Evolutionary conservation across 768 basidiomycete species (phyloP).

Genomic region (Boletus barrowsii): DNA sequence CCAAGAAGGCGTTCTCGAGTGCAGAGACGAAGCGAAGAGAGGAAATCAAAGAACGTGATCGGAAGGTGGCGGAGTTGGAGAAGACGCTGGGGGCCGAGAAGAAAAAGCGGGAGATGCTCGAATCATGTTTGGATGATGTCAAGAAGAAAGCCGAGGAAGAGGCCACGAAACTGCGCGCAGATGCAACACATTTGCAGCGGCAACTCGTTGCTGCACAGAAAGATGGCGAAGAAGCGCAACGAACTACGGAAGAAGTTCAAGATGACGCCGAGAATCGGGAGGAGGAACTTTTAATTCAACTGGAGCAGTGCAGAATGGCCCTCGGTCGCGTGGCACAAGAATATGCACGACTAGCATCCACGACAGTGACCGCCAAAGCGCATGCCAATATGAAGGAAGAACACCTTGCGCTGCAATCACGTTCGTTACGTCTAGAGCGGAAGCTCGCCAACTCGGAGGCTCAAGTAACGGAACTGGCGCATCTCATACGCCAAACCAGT

Average conservation of each 20-base stretch:
- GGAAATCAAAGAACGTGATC: constrained; percentile 55
- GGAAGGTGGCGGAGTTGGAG: constrained; percentile 54
- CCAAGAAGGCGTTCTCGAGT: constrained; percentile 47
- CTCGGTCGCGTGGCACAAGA: constrained; percentile 50
- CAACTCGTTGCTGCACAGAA: constrained; percentile 37
- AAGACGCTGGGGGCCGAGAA: constrained; percentile 47
- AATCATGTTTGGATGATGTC: constrained; percentile 43
- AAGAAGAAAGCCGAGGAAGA: constrained; percentile 43
- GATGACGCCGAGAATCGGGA: constrained; percentile 38
- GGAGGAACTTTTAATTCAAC: constrained; percentile 44
- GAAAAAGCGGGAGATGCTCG: constrained; percentile 47
- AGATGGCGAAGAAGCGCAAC: constrained; percentile 35
- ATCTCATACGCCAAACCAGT: constrained; percentile 55
- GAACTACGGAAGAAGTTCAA: constrained; percentile 32
- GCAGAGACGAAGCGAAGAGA: constrained; percentile 51
- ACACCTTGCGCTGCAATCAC: constrained; percentile 38
- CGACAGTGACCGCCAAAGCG: constrained; percentile 37
- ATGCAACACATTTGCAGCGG: constrained; percentile 34
- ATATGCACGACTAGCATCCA: constrained; percentile 48
- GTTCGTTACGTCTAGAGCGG: constrained; percentile 55
- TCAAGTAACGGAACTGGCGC: constrained; percentile 62
- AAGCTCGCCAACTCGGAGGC: constrained; percentile 66
- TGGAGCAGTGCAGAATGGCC: constrained; percentile 48
- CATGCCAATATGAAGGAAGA: constrained; percentile 41
- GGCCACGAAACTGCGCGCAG: constrained; percentile 31